Base-by-base conservation (phyloP, 345 rosid species). In the Euphorbia lathyris region DNA sequence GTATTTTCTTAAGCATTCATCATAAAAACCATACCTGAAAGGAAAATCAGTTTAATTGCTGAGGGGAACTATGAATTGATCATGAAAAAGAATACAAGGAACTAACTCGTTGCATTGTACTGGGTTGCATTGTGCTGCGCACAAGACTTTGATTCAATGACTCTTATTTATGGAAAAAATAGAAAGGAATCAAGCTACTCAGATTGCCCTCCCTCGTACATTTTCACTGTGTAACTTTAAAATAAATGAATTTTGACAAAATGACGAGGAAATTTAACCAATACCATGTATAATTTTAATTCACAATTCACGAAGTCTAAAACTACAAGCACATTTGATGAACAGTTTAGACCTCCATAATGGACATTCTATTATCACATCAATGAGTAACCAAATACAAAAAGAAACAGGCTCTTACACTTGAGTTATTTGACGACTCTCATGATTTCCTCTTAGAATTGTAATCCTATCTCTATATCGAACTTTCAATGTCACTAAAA, bases 391-490 rank as follows among this genome's bases (percentile, higher is more conserved):
- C 14, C 16, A 27, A 67, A 11, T 50, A 34, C 38, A n/a, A 36
- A 36, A 69, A 56, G 47, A 50, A 57, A 57, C 16, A 32, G 29
- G 34, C 25, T 61, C 81, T 78, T 74, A 78, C 81, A 78, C 81
- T 78, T 74, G 81, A 66, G 77, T 78, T 26, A 73, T 78, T 66
- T 78, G 81, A 52, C 81, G 74, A 60, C 81, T 77, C 70, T 77
- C 81, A 8, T 77, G 81, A 65, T 77, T 77, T 30, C 81, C 81
- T 77, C 77, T 77, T 29, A 77, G 58, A 65, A 77, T 73, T 23
- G 77, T 77, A 66, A 77, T 77, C 77, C 81, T 73, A 51, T 77
- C 81, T 58, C 81, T 64, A 65, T 77, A 77, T 30, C 81, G 81
- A 55, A 78, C 77, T 66, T 78, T 78, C 53, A 78, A 55, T 23